A percentile compares a stretch with the other conserved stretches of the same genome.
phyloP scores from a whole-genome alignment of 495 filamentous ascomycete genomes.

The Xylona heveae region DNA sequence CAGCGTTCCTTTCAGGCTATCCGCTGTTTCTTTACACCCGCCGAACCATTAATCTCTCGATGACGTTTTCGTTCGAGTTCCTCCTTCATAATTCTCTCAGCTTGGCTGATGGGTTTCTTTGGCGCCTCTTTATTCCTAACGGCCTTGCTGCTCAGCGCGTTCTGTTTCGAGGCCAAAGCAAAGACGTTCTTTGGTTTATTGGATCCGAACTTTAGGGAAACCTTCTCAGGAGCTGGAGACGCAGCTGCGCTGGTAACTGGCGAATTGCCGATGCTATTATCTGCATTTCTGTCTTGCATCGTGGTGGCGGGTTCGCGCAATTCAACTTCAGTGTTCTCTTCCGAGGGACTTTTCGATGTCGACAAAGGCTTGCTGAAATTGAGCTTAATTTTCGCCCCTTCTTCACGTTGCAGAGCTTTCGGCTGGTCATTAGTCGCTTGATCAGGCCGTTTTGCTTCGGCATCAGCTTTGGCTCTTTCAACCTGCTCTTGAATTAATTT shows the following conservation, averaged over 20 bases:
- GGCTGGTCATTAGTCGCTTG: constrained; percentile 19
- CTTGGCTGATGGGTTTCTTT: constrained; percentile 65
- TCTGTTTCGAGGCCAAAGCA: constrained; percentile 39
- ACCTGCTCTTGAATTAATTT: constrained; percentile 61
- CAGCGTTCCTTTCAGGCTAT: background rate
- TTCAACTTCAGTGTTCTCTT: too few relatives aligned
- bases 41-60: constrained; percentile 20
- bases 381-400: constrained; percentile 70
- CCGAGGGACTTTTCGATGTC: too few relatives aligned
- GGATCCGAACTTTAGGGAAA: constrained; percentile 21
- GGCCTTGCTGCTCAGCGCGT: constrained; percentile 38
- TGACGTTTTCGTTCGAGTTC: constrained; percentile 53
- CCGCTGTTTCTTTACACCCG: background rate
- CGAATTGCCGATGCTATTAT: too few relatives aligned
- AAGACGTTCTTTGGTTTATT: constrained; percentile 68
- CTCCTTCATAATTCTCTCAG: constrained; percentile 80
- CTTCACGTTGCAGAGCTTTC: constrained; percentile 37
- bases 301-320: too few relatives aligned
- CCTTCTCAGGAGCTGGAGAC: constrained; percentile 1
- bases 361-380: constrained; percentile 35
- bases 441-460: constrained; percentile 22
- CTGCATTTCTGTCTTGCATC: constrained; percentile 11
- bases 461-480: constrained; percentile 39
- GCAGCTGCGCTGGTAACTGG: background rate
- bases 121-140: constrained; percentile 23